Evolutionary conservation across 2,329 filamentous ascomycete species (phyloP), one percentile per base, ranked within the genome.

Genomic region (Aspergillus pseudonomiae): DNA sequence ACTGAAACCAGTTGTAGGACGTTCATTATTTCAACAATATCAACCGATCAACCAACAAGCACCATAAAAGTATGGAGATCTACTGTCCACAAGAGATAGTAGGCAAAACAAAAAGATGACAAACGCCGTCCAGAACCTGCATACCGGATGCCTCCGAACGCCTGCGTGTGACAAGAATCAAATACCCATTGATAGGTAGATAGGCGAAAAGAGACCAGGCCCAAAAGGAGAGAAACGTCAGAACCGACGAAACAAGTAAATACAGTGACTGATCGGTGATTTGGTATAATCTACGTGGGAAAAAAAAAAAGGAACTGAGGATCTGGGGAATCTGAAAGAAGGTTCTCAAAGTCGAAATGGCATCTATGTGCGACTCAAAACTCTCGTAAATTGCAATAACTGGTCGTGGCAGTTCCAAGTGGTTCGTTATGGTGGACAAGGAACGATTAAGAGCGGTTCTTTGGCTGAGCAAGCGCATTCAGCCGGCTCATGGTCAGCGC

Each of bases 401-500:
- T 55, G 28, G 52, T 52, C 28, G 41, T 57, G 55, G 39, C 26
- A 43, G 39, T 56, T 24, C 14, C 2, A 56, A 39, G 28, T 30
- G 41, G 19, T 55, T 53, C 55, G 36, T 39, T 26, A 32, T 21
- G 16, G 16, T 52, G 52, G 52, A 39, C 52, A 39, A 39, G 52
- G 32, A 39, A 36, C 32, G 39, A 32, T 68, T 68, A 78, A 63
- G 70, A 62, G 32, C 78, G 77, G 45, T 74, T 68, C 72, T 83
- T 84, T 2, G 82, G 82, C 62, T 78, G 78, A 19, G 80, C 74
- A 39, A 84, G 75, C 77, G 82, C 77, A 63, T 83, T 82, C 69
- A 84, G 70, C 32, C 82, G 79, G 63, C 79, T 81, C 68, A 82
- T 70, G 60, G 77, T 83, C 58, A 83, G 71, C 21, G 76, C 71